phyloP scores from a whole-genome alignment of 805 yeast genomes.

The Isabelozyma pseudorhagii region DNA sequence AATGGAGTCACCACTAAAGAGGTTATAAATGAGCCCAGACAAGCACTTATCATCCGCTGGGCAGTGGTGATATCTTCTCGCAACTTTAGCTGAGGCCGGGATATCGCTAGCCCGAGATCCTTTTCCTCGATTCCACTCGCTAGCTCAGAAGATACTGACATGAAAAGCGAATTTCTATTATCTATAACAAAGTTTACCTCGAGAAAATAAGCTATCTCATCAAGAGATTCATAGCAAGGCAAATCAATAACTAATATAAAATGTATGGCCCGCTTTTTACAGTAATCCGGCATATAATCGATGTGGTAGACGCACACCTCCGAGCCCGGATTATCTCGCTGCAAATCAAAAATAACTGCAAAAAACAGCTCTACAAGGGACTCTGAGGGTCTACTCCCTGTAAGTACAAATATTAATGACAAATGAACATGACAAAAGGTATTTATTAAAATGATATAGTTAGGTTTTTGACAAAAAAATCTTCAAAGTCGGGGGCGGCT shows the following conservation, averaged over 20 bases:
- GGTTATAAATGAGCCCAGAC: constrained; percentile 70
- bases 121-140: constrained; percentile 39
- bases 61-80: constrained; percentile 40
- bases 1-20: constrained; percentile 76
- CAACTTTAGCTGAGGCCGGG: background rate
- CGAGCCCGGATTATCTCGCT: background rate
- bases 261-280: background rate
- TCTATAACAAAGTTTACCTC: background rate
- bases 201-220: background rate
- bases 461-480: too few relatives aligned
- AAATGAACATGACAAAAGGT: too few relatives aligned
- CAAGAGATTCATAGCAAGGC: constrained; percentile 1
- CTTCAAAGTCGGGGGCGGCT: too few relatives aligned
- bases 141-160: constrained; percentile 39
- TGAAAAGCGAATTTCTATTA: constrained; percentile 3
- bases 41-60: constrained; percentile 76
- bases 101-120: constrained; percentile 9
- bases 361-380: too few relatives aligned
- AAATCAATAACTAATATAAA: background rate
- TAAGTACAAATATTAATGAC: too few relatives aligned
- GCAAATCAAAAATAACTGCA: background rate
- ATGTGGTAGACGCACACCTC: background rate
- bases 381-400: too few relatives aligned
- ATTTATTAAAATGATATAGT: too few relatives aligned
- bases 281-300: background rate